Base-by-base conservation (phyloP, 768 basidiomycete genomes). In the Serendipita vermifera region DNA sequence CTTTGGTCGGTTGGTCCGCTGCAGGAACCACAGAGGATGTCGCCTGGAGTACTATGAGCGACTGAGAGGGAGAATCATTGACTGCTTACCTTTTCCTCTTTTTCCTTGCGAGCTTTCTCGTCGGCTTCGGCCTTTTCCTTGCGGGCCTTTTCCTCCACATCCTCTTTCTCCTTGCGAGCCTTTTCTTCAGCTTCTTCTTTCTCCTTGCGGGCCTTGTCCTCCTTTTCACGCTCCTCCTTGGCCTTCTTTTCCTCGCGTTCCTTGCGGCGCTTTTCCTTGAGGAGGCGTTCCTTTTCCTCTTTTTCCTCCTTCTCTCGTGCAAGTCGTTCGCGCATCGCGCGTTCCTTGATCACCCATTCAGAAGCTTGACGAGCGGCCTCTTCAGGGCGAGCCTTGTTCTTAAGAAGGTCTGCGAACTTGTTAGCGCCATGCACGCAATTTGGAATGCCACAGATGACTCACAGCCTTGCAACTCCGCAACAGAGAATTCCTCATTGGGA, bases 391-490 rank as follows among this genome's bases (percentile, higher is more conserved):
- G 83, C 81, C 71, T 93, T 92, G 72, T 89, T 83, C 69, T 83
- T 83, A 57, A 94, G 73, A 58, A 93, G 65, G 69, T 87, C 85
- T 87, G 62, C 33, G 55, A 29, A 9, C 14, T 22, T 9, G 66
- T 0, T 33, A 3, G 5, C 26, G 48, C 17, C 22, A 48, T 24
- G 29, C 5, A 7, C 38, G 15, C 46, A 11, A 17, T 11, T 38
- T 11, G 26, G 17, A 5, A n/a, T 7, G 15, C 17, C 17, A 6
- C 39, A 7, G 7, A 41, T 20, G 33, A 81, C 85, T 77, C 67
- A 87, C 85, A 91, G 67, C 88, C 90, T 71, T 93, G 90, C 55
- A 96, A 72, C 57, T 87, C 84, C 17, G 91, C 90, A 55, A 92
- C 85, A 64, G 85, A 87, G 65, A 92, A 88, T 70, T 87, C 85